These are phyloP conservation scores for Erodium texanum DNA, from an alignment of 441 rosid genomes.

Conservation along the genomic window DNA sequence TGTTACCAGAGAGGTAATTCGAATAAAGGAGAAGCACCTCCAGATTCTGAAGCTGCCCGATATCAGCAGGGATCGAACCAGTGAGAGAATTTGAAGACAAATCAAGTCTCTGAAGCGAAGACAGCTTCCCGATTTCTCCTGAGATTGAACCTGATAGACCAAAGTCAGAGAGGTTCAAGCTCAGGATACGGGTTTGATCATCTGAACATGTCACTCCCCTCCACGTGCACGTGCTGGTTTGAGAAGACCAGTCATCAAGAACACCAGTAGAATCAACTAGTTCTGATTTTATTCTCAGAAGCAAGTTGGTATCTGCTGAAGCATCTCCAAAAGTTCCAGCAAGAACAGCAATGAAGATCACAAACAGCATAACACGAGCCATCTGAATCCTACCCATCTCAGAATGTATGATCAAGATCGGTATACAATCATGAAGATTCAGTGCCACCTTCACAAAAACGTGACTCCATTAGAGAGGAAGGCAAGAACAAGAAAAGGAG, in stretches of 20 bases:
- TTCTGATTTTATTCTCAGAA: slow-evolving; percentile 45
- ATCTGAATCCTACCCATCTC: slow-evolving; percentile 31
- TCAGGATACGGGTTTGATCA: slow-evolving; percentile 34
- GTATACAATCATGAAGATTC: slow-evolving; percentile 17
- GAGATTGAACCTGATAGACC: slow-evolving; percentile 62
- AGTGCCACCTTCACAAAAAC: background rate
- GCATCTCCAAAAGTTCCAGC: slow-evolving; percentile 23
- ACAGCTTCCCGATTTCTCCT: slow-evolving; percentile 33
- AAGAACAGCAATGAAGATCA: slow-evolving; percentile 18
- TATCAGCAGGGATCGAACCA: slow-evolving; percentile 57
- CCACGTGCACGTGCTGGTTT: slow-evolving; percentile 53
- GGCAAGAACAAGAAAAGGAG: slow-evolving; percentile 15
- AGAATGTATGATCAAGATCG: slow-evolving; percentile 15
- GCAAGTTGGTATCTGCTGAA: slow-evolving; percentile 39
- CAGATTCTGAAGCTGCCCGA: slow-evolving; percentile 61
- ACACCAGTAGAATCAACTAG: slow-evolving; percentile 40
- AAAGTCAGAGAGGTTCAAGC: slow-evolving; percentile 50
- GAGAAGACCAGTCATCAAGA: slow-evolving; percentile 51
- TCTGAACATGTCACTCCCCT: slow-evolving; percentile 53
- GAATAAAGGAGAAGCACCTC: slow-evolving; percentile 49
- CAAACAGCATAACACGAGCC: slow-evolving; percentile 24
- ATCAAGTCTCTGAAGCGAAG: slow-evolving; percentile 49
- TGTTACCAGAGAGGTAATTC: slow-evolving; percentile 53
- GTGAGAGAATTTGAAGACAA: slow-evolving; percentile 47
- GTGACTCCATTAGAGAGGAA: slow-evolving; percentile 19